A percentile compares a stretch with the other conserved stretches of the same genome.
These are phyloP conservation scores for Yarrowia porcina DNA, from an alignment of 805 yeast species.

Conservation along the genomic window DNA sequence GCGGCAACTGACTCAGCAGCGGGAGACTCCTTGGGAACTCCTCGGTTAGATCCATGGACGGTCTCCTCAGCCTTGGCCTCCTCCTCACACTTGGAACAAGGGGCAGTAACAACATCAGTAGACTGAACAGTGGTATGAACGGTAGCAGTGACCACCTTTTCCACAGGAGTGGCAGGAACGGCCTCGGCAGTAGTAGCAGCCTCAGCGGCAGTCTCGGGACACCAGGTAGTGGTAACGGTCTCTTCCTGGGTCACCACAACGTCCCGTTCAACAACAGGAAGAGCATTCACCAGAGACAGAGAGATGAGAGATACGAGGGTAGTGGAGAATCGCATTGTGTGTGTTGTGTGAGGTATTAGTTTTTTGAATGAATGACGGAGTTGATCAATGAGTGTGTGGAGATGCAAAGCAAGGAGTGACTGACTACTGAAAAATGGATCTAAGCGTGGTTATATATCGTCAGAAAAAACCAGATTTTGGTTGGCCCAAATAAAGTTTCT, in stretches of 20 bases:
- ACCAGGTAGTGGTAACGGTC: slow-evolving; percentile 15
- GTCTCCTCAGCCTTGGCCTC: slow-evolving; percentile 22
- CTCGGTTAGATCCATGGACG: neutral
- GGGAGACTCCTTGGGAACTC: slow-evolving; percentile 14
- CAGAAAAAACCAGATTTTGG: too few relatives aligned
- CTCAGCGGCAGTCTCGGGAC: slow-evolving; percentile 23
- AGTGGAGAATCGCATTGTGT: slow-evolving; percentile 6
- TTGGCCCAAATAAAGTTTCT: too few relatives aligned
- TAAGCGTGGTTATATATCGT: too few relatives aligned
- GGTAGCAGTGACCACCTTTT: slow-evolving; percentile 15
- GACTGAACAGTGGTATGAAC: slow-evolving; percentile 10
- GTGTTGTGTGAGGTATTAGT: neutral
- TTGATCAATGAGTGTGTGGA: neutral
- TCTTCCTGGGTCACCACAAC: neutral
- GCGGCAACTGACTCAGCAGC: too few relatives aligned
- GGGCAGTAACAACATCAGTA: neutral
- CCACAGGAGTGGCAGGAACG: neutral
- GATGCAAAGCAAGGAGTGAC: neutral
- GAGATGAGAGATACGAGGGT: neutral
- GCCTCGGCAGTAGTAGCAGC: too few relatives aligned
- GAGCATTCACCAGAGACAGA: neutral
- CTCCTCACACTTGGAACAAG: slow-evolving; percentile 23
- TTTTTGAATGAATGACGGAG: neutral
- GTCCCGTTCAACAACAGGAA: slow-evolving; percentile 4
- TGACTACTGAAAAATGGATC: too few relatives aligned